Conservation (phyloP, 139 green algal genomes). For the Marvania coccoides region DNA sequence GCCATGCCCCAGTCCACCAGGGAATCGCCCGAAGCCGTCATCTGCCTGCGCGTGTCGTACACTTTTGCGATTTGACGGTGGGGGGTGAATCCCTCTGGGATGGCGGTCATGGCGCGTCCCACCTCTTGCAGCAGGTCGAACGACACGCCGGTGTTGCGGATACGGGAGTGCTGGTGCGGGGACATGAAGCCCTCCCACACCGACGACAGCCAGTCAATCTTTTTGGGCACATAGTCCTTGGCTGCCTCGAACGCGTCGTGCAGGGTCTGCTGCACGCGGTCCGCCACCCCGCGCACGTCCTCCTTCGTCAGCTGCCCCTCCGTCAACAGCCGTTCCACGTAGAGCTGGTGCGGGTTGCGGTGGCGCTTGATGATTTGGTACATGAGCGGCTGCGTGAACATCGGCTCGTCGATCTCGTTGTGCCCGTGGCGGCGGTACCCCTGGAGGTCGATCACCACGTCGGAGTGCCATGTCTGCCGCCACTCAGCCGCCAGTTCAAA, state of each 20-base stretch:
- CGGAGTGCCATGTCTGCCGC: slow-evolving; percentile 78
- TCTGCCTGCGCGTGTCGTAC: slow-evolving; percentile 72
- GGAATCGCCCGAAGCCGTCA: slow-evolving; percentile 64
- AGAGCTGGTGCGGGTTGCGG: slow-evolving; percentile 60
- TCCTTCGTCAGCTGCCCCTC: slow-evolving; percentile 62
- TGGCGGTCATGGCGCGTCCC: slow-evolving; percentile 65
- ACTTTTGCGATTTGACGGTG: slow-evolving; percentile 88
- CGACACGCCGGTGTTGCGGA: slow-evolving; percentile 87
- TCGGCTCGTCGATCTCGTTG: slow-evolving; percentile 99
- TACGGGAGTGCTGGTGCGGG: slow-evolving; percentile 76
- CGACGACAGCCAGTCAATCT: slow-evolving; percentile 77
- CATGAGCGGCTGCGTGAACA: slow-evolving; percentile 97
- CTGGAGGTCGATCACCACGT: slow-evolving; percentile 96
- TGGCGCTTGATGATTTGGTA: slow-evolving; percentile 81
- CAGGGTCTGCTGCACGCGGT: slow-evolving; percentile 63
- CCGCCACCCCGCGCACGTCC: slow-evolving; percentile 54
- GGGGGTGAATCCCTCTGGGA: slow-evolving; percentile 78
- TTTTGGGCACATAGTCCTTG: slow-evolving; percentile 73
- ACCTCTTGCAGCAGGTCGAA: slow-evolving; percentile 54
- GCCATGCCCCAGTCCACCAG: slow-evolving; percentile 88
- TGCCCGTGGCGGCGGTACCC: slow-evolving; percentile 72
- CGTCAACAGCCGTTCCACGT: slow-evolving; percentile 67
- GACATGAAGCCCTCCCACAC: slow-evolving; percentile 92
- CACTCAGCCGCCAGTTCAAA: slow-evolving; percentile 92
- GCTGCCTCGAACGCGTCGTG: slow-evolving; percentile 70